Base-by-base conservation (phyloP, 768 basidiomycete genomes). In the Tubosaeta sp. region DNA sequence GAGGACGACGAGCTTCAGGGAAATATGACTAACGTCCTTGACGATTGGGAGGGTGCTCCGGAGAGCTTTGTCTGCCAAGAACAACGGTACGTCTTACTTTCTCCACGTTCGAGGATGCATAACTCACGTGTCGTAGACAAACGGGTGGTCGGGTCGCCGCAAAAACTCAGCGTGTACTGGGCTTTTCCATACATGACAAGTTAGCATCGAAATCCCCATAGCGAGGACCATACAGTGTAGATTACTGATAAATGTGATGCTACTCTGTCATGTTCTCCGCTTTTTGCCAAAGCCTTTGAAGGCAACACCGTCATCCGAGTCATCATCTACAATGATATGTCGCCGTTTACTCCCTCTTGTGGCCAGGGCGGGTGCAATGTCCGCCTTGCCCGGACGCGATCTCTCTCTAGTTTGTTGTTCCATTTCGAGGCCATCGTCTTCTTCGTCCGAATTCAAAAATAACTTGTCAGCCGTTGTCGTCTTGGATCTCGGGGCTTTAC, bases 31-130 rank as follows among this genome's bases (percentile, higher is more conserved):
- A 92, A 97, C 70, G 79, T 90, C 0, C 69, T 98, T 48, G 91
- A 94, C 43, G 92, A 97, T 65, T 98, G 95, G 95, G 88, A 92
- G 50, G 90, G 91, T 26, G 92, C 97, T 6, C 97, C 97, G 0
- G 95, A 97, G 66, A 92, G 88, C 57, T 99, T 97, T 70, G 95
- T 97, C 6, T 99, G 97, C 64, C 97, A 98, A 72, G 97, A 99
- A 69, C 91, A 92, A 68, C 80, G 79, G 88, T 88, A 50, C 44
- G 81, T 56, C 17, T 11, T 37, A 17, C 5, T 27, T 53, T 50
- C 10, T 39, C 6, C 25, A 29, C 33, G 31, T 59, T 12, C 16
- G 12, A 19, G 5, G 26, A 58, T 13, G 12, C 2, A 33, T 31
- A 17, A 39, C 45, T 58, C 38, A 39, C 25, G 16, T 46, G 26